Evolutionary conservation across 176 grass and related monocot species (phyloP).

Genomic region (Alloteropsis semialata): DNA sequence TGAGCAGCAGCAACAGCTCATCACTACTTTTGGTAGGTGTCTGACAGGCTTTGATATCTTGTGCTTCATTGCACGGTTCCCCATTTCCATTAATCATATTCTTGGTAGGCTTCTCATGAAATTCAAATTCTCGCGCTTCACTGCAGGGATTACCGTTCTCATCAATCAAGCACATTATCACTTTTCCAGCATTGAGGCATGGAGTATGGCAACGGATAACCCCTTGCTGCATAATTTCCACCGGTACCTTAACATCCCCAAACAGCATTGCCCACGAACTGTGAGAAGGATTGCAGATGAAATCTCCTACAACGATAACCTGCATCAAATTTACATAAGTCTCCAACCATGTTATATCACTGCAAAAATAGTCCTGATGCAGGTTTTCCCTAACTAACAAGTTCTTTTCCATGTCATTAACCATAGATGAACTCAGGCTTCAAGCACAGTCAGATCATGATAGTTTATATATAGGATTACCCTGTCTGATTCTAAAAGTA

Average conservation of each 20-base stretch:
- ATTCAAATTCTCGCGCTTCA: slow-evolving; percentile 69
- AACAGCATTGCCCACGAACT: slow-evolving; percentile 52
- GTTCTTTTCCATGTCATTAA: neutral
- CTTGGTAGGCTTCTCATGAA: slow-evolving; percentile 50
- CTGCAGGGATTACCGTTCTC: slow-evolving; percentile 57
- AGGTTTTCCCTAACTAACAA: neutral
- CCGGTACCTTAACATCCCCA: slow-evolving; percentile 67
- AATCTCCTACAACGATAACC: slow-evolving; percentile 86
- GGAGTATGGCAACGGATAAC: slow-evolving; percentile 75
- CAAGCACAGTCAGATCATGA: slow-evolving; percentile 1
- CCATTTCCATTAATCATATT: slow-evolving; percentile 43
- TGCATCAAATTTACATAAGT: slow-evolving; percentile 45
- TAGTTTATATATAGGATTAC: neutral
- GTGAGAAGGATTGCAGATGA: slow-evolving; percentile 44
- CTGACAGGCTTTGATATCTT: slow-evolving; percentile 42
- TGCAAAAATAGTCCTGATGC: neutral
- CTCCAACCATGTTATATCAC: slow-evolving; percentile 22
- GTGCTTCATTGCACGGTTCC: slow-evolving; percentile 42
- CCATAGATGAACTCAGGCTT: slow-evolving; percentile 6
- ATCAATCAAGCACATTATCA: slow-evolving; percentile 57
- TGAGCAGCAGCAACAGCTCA: slow-evolving; percentile 49
- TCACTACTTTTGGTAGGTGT: slow-evolving; percentile 45
- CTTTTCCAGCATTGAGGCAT: slow-evolving; percentile 54
- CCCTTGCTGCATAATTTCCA: slow-evolving; percentile 71
- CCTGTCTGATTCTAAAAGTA: neutral